Conservation (phyloP, 2,329 filamentous ascomycete species). For the Metarhizium album region DNA sequence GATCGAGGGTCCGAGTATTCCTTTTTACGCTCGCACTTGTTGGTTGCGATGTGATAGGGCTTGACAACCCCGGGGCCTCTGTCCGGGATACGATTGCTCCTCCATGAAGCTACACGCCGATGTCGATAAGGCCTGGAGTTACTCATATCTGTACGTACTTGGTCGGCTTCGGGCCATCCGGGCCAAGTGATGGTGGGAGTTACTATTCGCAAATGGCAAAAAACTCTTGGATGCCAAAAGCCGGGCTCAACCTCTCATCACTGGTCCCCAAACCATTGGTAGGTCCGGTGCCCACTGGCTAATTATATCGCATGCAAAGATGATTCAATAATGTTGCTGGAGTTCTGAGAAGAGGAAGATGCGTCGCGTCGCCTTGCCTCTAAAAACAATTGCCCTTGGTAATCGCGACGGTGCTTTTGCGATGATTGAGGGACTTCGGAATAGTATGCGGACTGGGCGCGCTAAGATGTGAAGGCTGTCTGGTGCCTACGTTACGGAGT, state of each 20-base stretch:
- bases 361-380: neutral
- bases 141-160: neutral
- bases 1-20: neutral
- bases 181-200: neutral
- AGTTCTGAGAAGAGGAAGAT: neutral
- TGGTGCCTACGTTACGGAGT: conserved; percentile 1
- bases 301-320: neutral
- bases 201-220: neutral
- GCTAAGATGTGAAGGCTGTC: conserved; percentile 16
- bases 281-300: neutral
- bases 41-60: neutral
- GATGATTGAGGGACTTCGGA: neutral
- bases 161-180: neutral
- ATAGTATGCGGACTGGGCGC: conserved; percentile 11
- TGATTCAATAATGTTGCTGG: neutral
- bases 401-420: conserved; percentile 6
- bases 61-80: neutral
- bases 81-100: neutral
- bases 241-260: neutral
- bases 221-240: neutral
- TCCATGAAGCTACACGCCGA: neutral
- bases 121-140: neutral
- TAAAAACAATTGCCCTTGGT: neutral
- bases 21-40: neutral
- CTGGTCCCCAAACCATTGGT: neutral